These are phyloP conservation scores for Diplosphaera chodatii DNA, from an alignment of 139 green algal species.

Conservation along the genomic window DNA sequence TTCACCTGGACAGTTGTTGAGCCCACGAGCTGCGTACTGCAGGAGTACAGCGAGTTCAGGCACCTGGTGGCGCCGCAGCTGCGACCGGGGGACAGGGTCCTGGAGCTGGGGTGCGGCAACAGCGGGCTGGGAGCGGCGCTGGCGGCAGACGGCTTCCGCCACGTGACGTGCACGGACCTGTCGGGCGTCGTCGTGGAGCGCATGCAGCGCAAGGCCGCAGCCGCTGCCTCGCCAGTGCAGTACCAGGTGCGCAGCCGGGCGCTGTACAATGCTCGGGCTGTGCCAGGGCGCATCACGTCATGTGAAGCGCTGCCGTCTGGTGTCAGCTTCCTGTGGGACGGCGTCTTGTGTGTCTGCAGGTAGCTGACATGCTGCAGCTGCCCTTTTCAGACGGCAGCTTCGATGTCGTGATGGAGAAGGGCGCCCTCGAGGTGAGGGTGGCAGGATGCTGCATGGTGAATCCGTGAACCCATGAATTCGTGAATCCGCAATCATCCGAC, in stretches of 20 bases:
- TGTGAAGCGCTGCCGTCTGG: no score
- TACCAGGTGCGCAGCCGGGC: not conserved
- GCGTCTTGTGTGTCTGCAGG: conserved; percentile 22
- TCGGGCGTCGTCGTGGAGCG: conserved; percentile 23
- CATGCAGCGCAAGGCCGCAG: conserved; percentile 16
- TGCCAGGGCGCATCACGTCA: no score
- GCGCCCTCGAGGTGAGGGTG: conserved; percentile 42
- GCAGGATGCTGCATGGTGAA: no score
- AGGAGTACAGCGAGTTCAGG: conserved; percentile 23
- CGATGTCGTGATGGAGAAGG: conserved; percentile 52
- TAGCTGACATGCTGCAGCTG: conserved; percentile 46
- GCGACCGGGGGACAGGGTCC: conserved; percentile 9
- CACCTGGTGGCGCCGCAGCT: conserved; percentile 34
- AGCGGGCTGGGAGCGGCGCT: conserved; percentile 31
- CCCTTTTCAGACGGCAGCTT: conserved; percentile 32
- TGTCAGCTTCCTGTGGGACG: no score
- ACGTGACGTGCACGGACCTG: conserved; percentile 33
- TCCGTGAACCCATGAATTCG: no score
- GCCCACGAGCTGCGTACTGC: no score
- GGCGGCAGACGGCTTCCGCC: conserved; percentile 13
- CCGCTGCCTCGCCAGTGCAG: not conserved
- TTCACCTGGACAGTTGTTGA: no score
- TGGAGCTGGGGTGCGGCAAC: conserved; percentile 42
- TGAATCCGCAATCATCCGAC: no score
- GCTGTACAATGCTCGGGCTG: no score